These are phyloP conservation scores for Epipyxis sp. DNA, from an alignment of 108 stramenopile species.

Conservation along the genomic window DNA sequence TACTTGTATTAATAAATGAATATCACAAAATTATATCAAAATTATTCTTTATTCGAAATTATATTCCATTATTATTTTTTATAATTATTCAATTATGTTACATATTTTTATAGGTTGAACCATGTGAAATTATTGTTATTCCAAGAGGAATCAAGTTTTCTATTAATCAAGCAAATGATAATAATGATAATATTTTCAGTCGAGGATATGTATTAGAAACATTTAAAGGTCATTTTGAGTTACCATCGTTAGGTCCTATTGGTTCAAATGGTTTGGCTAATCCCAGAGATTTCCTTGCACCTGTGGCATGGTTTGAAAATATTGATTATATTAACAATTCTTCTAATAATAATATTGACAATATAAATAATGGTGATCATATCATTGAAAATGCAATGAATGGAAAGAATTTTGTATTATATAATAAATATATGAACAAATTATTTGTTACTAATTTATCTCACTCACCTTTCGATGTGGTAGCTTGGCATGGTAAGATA, in stretches of 20 bases:
- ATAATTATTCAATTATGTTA: too few relatives aligned
- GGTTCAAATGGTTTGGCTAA: slow-evolving; percentile 93
- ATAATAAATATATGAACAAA: slow-evolving; percentile 68
- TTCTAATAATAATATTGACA: too few relatives aligned
- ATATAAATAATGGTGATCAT: too few relatives aligned
- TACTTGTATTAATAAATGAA: too few relatives aligned
- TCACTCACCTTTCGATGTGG: slow-evolving; percentile 83
- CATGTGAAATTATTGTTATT: slow-evolving; percentile 75
- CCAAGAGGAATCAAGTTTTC: slow-evolving; percentile 78
- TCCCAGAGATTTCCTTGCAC: slow-evolving; percentile 78
- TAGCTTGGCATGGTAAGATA: slow-evolving; percentile 76
- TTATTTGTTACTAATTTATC: slow-evolving; percentile 54
- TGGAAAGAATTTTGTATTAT: slow-evolving; percentile 47
- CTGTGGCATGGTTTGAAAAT: slow-evolving; percentile 66
- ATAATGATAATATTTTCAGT: too few relatives aligned
- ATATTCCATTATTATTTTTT: too few relatives aligned
- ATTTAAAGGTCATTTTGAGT: slow-evolving; percentile 74
- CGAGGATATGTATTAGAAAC: slow-evolving; percentile 86
- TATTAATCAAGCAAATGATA: slow-evolving; percentile 54
- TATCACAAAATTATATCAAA: too few relatives aligned
- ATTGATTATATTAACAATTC: slow-evolving; percentile 30
- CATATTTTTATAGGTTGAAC: too few relatives aligned
- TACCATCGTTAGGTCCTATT: slow-evolving; percentile 86
- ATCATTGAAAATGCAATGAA: too few relatives aligned
- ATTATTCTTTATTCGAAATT: too few relatives aligned